A percentile compares a stretch with the other conserved stretches of the same genome.
These are phyloP conservation scores for Abrus pulchellus DNA, from an alignment of 306 rosid genomes.

Conservation along the genomic window DNA sequence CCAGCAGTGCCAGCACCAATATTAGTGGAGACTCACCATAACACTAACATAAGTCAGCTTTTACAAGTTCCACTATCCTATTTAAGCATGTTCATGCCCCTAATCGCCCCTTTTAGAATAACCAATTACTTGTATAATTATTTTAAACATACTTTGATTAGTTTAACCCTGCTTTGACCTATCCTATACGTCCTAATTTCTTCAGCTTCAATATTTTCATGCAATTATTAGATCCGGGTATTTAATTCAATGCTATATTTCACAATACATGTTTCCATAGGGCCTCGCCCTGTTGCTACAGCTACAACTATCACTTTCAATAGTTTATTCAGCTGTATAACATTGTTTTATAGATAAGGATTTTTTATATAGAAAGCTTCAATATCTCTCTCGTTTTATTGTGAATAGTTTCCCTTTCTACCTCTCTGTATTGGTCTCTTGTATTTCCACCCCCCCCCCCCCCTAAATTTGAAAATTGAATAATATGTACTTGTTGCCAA, in stretches of 20 bases:
- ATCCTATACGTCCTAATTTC: constrained; percentile 19
- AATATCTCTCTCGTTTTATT: background rate
- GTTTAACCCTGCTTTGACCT: constrained; percentile 5
- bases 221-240: constrained; percentile 25
- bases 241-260: constrained; percentile 17
- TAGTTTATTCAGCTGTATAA: constrained; percentile 38
- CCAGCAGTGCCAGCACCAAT: constrained; percentile 57
- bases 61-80: constrained; percentile 47
- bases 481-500: constrained; percentile 18
- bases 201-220: constrained; percentile 33
- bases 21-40: constrained; percentile 79
- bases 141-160: constrained; percentile 38
- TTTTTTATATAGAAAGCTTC: constrained; percentile 39
- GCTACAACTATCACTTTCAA: constrained; percentile 39
- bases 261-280: constrained; percentile 4
- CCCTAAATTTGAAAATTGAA: constrained; percentile 42
- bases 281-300: constrained; percentile 37
- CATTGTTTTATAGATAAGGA: constrained; percentile 44
- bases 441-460: constrained; percentile 10
- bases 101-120: constrained; percentile 42
- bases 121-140: constrained; percentile 39
- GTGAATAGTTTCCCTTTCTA: constrained; percentile 27
- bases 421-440: constrained; percentile 29
- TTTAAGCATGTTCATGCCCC: constrained; percentile 44
- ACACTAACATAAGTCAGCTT: constrained; percentile 70